Conservation (phyloP, 805 yeast genomes). For the Ogataea thermomethanolica region DNA sequence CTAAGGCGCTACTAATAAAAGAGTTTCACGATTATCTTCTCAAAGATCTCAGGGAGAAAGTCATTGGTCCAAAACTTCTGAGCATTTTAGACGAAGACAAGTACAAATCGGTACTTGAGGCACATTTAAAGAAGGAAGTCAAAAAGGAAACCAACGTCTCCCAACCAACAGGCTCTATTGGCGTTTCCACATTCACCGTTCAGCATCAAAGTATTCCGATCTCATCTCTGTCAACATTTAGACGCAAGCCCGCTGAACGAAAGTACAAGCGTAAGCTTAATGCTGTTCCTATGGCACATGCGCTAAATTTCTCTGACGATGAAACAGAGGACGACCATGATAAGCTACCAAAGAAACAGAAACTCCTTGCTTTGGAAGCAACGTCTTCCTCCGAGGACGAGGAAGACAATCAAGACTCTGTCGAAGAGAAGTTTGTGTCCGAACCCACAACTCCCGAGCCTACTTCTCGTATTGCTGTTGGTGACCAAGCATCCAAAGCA, state of each 20-base stretch:
- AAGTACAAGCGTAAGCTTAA: conserved; percentile 21
- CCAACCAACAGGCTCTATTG: conserved; percentile 9
- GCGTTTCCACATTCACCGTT: conserved; percentile 18
- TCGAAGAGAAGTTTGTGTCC: conserved; percentile 16
- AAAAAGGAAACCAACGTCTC: conserved; percentile 10
- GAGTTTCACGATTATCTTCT: conserved; percentile 62
- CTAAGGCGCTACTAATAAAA: conserved; percentile 52
- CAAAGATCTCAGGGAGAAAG: conserved; percentile 70
- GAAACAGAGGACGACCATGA: conserved; percentile 24
- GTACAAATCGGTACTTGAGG: conserved; percentile 47
- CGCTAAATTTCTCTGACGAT: conserved; percentile 42
- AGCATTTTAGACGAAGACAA: conserved; percentile 56
- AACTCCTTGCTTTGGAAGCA: conserved; percentile 11
- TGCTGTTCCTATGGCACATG: conserved; percentile 52
- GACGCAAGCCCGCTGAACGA: conserved; percentile 47
- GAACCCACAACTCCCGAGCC: conserved; percentile 27
- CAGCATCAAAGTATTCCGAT: conserved; percentile 23
- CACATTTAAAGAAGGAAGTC: conserved; percentile 29
- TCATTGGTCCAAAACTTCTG: conserved; percentile 66
- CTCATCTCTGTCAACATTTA: conserved; percentile 22
- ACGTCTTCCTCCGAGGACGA: conserved; percentile 21
- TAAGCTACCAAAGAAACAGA: conserved; percentile 19
- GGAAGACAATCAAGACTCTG: conserved; percentile 14
- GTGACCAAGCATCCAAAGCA: conserved; percentile 25
- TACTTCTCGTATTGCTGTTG: conserved; percentile 24